Conservation (phyloP, 371 early-diverging fungal genomes). For the Blakeslea trispora region DNA sequence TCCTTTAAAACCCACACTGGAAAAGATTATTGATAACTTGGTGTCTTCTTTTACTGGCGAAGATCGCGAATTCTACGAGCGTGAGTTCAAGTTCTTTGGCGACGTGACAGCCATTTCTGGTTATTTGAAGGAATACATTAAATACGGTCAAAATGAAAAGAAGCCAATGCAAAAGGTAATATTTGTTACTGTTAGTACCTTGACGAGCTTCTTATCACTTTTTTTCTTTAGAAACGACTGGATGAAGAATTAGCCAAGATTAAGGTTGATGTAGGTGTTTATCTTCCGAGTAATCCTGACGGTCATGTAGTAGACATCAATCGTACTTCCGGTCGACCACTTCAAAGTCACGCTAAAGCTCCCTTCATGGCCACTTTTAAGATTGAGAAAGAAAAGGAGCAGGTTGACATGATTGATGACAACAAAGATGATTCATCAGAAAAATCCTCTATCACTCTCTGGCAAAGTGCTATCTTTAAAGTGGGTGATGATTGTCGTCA, state of each 20-base stretch:
- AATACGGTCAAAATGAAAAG: slow-evolving; percentile 94
- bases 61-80: slow-evolving; percentile 90
- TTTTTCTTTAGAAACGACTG: slow-evolving; percentile 53
- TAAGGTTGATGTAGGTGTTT: slow-evolving; percentile 95
- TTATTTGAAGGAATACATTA: slow-evolving; percentile 93
- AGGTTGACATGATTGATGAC: slow-evolving; percentile 45
- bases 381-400: slow-evolving; percentile 64
- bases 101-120: slow-evolving; percentile 97
- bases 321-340: slow-evolving; percentile 91
- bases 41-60: slow-evolving; percentile 77
- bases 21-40: slow-evolving; percentile 83
- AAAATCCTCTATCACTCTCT: slow-evolving; percentile 25
- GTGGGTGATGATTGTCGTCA: slow-evolving; percentile 99
- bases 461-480: slow-evolving; percentile 97
- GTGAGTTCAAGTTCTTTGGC: slow-evolving; percentile 94
- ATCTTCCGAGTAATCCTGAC: slow-evolving; percentile 98
- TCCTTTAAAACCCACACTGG: slow-evolving; percentile 82
- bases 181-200: neutral
- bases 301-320: slow-evolving; percentile 94
- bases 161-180: slow-evolving; percentile 71
- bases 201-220: neutral
- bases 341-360: slow-evolving; percentile 99
- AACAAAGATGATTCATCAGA: slow-evolving; percentile 28
- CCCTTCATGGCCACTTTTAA: slow-evolving; percentile 99
- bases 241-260: slow-evolving; percentile 97